Evolutionary conservation across 2,329 filamentous ascomycete genomes (phyloP).

Genomic region (Botrytis fabae): DNA sequence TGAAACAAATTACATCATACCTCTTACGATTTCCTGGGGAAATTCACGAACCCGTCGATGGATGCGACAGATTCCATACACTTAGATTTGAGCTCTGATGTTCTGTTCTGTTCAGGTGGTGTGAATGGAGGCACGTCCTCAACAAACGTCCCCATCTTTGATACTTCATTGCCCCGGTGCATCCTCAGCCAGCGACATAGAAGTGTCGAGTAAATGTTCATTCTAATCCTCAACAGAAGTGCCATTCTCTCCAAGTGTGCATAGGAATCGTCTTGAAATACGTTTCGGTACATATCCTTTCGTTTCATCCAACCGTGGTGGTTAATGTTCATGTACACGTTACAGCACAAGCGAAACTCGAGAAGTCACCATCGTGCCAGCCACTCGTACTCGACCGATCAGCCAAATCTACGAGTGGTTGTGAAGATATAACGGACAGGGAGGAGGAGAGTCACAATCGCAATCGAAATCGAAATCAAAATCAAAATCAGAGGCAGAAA

Average conservation of each 20-base stretch:
- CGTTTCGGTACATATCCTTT: background rate
- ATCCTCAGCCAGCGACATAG: background rate
- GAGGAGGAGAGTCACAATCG: background rate
- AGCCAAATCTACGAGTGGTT: background rate
- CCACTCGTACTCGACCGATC: background rate
- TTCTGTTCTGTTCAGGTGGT: background rate
- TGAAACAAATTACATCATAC: background rate
- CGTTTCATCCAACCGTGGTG: background rate
- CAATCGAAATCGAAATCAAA: no score
- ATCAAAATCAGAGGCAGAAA: background rate
- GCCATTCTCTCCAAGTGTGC: background rate
- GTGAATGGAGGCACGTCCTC: background rate
- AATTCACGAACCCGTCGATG: background rate
- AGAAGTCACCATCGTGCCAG: background rate
- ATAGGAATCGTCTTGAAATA: background rate
- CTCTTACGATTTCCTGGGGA: background rate
- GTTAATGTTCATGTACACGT: constrained; percentile 14
- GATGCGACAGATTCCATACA: background rate
- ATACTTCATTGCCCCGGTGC: background rate
- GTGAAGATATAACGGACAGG: background rate
- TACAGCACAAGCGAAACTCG: constrained; percentile 8
- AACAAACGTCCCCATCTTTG: constrained; percentile 11
- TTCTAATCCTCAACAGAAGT: background rate
- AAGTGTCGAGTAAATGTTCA: background rate
- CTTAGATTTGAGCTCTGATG: background rate